phyloP scores from a whole-genome alignment of 208 protist species.

The Trypanosoma conorhini region DNA sequence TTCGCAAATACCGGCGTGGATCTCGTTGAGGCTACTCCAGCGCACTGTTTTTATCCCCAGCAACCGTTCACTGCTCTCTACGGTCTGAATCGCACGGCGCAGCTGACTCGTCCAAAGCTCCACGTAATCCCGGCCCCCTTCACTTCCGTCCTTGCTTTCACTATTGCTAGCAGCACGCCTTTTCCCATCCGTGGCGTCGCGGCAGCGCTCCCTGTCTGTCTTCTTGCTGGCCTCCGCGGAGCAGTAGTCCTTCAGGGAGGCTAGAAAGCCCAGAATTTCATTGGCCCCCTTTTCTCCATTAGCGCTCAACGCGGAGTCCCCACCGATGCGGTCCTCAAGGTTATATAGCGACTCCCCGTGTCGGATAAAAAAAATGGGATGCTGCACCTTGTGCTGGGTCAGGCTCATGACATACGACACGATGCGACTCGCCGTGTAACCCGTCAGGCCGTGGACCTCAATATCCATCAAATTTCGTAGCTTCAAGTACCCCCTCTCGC shows the following conservation, averaged over 20 bases:
- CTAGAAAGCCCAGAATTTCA: constrained; percentile 75
- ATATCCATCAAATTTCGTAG: constrained; percentile 54
- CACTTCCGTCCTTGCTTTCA: not conserved
- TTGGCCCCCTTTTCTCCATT: constrained; percentile 72
- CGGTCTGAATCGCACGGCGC: constrained; percentile 83
- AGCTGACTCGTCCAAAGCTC: constrained; percentile 90
- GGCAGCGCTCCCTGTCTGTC: too few relatives aligned
- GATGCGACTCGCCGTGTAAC: constrained; percentile 76
- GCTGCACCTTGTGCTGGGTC: constrained; percentile 78
- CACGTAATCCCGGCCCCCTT: constrained; percentile 12
- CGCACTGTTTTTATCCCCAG: constrained; percentile 73
- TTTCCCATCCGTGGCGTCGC: not conserved
- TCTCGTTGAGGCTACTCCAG: constrained; percentile 88
- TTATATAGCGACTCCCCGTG: constrained; percentile 89
- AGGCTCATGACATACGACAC: constrained; percentile 88
- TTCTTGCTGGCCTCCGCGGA: constrained; percentile 4
- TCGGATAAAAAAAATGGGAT: constrained; percentile 90
- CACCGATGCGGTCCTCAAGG: constrained; percentile 85
- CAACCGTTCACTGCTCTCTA: constrained; percentile 59
- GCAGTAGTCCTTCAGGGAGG: constrained; percentile 63
- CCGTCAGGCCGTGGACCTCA: constrained; percentile 69
- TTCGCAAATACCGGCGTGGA: constrained; percentile 90
- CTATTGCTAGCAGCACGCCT: not conserved
- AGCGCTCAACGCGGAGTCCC: constrained; percentile 71
- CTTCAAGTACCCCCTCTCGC: constrained; percentile 50